Base-by-base conservation (phyloP, 495 filamentous ascomycete species). In the Bacidia gigantensis region DNA sequence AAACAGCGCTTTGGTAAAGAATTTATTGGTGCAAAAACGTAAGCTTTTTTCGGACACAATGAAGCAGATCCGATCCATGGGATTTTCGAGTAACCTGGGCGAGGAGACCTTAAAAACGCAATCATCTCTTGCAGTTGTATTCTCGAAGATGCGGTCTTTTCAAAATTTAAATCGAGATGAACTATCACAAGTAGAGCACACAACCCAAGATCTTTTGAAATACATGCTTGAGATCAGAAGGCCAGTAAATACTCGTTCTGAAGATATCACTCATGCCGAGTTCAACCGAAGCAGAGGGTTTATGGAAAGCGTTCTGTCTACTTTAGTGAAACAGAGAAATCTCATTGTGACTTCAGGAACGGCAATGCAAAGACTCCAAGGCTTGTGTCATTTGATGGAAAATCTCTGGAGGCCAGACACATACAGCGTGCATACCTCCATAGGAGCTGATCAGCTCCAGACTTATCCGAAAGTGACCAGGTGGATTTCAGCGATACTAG, bases 1-100 rank as follows among this genome's bases (percentile, higher is more conserved):
- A 3, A 95, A 89, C 60, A 87, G 86, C 58, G 75, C 82, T 1
- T 55, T 73, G 5, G 79, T 95, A 29, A 85, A 86, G 58, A 86
- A 96, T 65, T 76, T 97, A 54, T 95, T 95, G 68, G 77, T 79
- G 0, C 75, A 85, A 50, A 99, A 99, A 67, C 81, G 87, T n/a
- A 88, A 84, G 57, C 78, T 95, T 12, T 92, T 90, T 56, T 82
- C 86, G 0, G 90, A 97, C 56, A 87, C 84, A 0, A 68, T 99
- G 51, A 87, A 84, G 60, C 76, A 75, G 5, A 66, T 96, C 1
- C 79, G 87, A 21, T 76, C 83, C 22, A 95, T 97, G 88, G 93
- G 93, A 18, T 77, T 97, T 52, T 83, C 82, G 58, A 78, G 80
- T 12, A 95, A 88, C 62, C 70, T 90, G 20, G 77, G 82, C 53